Evolutionary conservation across 2,329 filamentous ascomycete species (phyloP).

Genomic region (Microthyrium microscopicum): DNA sequence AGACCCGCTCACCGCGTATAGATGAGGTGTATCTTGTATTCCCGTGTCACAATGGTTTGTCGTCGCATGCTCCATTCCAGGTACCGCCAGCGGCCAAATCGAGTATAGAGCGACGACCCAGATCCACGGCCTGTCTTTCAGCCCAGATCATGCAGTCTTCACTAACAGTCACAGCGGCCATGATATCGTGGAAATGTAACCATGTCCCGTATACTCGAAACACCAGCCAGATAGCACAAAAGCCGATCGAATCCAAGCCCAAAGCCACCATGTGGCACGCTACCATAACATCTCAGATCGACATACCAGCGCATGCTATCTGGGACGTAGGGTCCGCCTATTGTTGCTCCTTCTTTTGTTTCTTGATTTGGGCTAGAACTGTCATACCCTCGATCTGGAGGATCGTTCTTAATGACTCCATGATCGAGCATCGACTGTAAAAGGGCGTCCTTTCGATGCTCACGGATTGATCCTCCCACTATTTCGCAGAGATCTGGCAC

Average conservation of each 20-base stretch:
- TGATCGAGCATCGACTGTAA: slow-evolving; percentile 53
- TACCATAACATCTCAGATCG: slow-evolving; percentile 79
- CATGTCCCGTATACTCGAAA: slow-evolving; percentile 68
- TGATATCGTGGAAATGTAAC: slow-evolving; percentile 69
- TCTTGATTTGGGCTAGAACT: not conserved
- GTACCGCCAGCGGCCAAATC: no score
- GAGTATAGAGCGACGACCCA: no score
- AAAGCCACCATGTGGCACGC: slow-evolving; percentile 79
- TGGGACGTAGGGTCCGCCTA: slow-evolving; percentile 11
- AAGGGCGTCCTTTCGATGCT: slow-evolving; percentile 55
- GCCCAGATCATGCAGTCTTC: no score
- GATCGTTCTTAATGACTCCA: slow-evolving; percentile 33
- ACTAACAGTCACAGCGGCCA: slow-evolving; percentile 34
- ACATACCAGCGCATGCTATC: slow-evolving; percentile 61
- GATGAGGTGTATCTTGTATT: no score
- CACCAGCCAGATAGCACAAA: slow-evolving; percentile 65
- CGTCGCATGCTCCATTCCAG: no score
- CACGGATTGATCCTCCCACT: slow-evolving; percentile 76
- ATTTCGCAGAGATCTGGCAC: slow-evolving; percentile 77
- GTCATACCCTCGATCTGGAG: slow-evolving; percentile 1
- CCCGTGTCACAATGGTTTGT: no score
- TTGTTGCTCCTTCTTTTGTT: slow-evolving; percentile 5
- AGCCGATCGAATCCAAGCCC: slow-evolving; percentile 81
- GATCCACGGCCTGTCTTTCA: no score
- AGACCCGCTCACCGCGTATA: no score